Evolutionary conservation across 306 rosid genomes (phyloP), one percentile per base, ranked within the genome.

Genomic region (Oemleria cerasiformis): DNA sequence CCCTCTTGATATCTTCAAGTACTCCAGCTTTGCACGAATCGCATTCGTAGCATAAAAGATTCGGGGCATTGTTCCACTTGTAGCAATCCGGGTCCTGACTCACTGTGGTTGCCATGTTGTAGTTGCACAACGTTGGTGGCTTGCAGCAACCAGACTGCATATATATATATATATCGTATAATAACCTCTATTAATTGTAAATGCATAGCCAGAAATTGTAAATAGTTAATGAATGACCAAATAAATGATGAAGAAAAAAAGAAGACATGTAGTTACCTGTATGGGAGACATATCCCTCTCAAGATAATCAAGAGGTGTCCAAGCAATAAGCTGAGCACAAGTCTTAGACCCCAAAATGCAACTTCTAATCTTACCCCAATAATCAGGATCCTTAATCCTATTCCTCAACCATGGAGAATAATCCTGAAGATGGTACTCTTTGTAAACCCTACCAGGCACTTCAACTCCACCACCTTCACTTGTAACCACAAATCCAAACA

Each of bases 21-120:
- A 95, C 97, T 47, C 96, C 97, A 6, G 92, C 96, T 60, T 91
- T 95, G 96, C 99, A 95, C 0, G 99, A 89, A 65, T 88, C 92
- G 44, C 99, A 95, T 80, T 95, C 99, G 73, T 86, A 95, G 84
- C 99, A 95, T 2, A 91, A 67, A 73, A 95, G 3, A 19, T 73
- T 80, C 0, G 90, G 88, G 0, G 85, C 87, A 70, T 92, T 92
- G 84, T 80, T 89, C 99, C 99, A 95, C n/a, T 82, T 67, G 66
- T 84, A 88, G 79, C 99, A 95, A 74, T 95, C 99, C 0, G 85
- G 81, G 43, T 95, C 97, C 79, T 89, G 96, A 4, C 21, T 61
- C 57, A 66, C 79, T 73, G 79, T 62, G 12, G 75, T 38, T 25
- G 73, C 75, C 66, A 58, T 47, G 85, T 78, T 82, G 88, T 91